Percentiles rank a stretch among this genome's conserved stretches.
Evolutionary conservation across 2,329 filamentous ascomycete species (phyloP).

Genomic region (Pseudocercospora cruenta): DNA sequence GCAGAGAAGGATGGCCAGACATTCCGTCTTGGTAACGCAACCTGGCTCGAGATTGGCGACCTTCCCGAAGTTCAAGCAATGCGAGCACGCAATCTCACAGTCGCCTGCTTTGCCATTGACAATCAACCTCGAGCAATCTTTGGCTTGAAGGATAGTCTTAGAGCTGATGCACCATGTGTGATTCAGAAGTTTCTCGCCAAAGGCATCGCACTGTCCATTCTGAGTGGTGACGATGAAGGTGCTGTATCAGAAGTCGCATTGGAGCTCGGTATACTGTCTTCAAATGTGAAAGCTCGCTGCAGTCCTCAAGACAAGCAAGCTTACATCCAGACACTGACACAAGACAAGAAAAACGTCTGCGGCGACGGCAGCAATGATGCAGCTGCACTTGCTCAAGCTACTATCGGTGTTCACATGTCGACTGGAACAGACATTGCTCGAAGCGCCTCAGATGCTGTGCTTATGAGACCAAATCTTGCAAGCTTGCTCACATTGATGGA

Average conservation of each 20-base stretch:
- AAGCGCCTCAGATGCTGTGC: slow-evolving; percentile 69
- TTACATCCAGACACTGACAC: slow-evolving; percentile 49
- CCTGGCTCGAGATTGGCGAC: slow-evolving; percentile 49
- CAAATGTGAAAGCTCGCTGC: slow-evolving; percentile 50
- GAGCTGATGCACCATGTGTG: slow-evolving; percentile 56
- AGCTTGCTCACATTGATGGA: slow-evolving; percentile 64
- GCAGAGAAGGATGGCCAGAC: not conserved
- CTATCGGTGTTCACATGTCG: slow-evolving; percentile 71
- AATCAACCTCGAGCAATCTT: slow-evolving; percentile 51
- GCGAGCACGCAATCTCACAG: slow-evolving; percentile 50
- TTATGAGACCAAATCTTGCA: slow-evolving; percentile 56
- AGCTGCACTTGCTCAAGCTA: slow-evolving; percentile 69
- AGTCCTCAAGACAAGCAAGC: slow-evolving; percentile 59
- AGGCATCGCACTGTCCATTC: slow-evolving; percentile 57
- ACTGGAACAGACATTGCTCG: slow-evolving; percentile 66
- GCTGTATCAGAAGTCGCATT: slow-evolving; percentile 55
- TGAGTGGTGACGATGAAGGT: slow-evolving; percentile 59
- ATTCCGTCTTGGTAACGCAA: slow-evolving; percentile 46
- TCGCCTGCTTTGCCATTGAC: slow-evolving; percentile 62
- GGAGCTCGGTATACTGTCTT: slow-evolving; percentile 44
- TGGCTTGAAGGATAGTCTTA: slow-evolving; percentile 53
- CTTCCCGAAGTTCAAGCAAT: slow-evolving; percentile 40
- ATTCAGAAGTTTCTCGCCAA: slow-evolving; percentile 55
- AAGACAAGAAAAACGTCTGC: slow-evolving; percentile 44
- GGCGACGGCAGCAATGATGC: slow-evolving; percentile 84